Percentiles rank a stretch among this genome's conserved stretches.
Conservation (phyloP, 306 rosid species). For the Delonix regia region DNA sequence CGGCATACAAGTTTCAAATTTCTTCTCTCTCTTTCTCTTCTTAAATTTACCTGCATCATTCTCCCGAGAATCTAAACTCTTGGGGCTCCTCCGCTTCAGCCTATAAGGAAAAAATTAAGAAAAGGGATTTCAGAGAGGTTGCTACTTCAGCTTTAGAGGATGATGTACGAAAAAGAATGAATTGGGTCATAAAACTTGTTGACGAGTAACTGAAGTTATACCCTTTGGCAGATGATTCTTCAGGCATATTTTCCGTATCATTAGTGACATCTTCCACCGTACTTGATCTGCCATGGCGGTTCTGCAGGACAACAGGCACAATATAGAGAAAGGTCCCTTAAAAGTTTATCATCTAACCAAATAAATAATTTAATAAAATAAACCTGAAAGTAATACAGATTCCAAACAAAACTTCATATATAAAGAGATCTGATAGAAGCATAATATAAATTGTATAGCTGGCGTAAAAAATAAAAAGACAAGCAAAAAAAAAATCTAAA, state of each 20-base stretch:
- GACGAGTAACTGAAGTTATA: constrained; percentile 37
- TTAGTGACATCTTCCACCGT: constrained; percentile 42
- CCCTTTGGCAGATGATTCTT: constrained; percentile 57
- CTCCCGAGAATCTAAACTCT: constrained; percentile 41
- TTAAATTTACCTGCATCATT: constrained; percentile 31
- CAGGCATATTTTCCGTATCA: constrained; percentile 39
- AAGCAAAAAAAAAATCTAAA: background rate
- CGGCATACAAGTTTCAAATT: constrained; percentile 21
- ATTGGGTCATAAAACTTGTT: background rate
- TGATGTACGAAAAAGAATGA: background rate
- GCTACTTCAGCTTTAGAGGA: constrained; percentile 10
- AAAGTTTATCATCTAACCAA: constrained; percentile 7
- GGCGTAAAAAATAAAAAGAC: background rate
- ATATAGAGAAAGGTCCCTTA: constrained; percentile 14
- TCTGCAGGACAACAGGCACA: constrained; percentile 52
- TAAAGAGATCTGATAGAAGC: background rate
- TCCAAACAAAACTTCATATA: constrained; percentile 18
- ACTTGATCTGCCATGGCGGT: constrained; percentile 69
- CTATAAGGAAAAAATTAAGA: constrained; percentile 40
- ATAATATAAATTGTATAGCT: background rate
- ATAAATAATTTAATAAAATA: constrained; percentile 18
- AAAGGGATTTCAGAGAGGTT: background rate
- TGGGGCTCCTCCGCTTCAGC: constrained; percentile 49
- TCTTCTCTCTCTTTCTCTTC: constrained; percentile 54
- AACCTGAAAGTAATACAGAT: constrained; percentile 20